Evolutionary conservation across 2,329 filamentous ascomycete species (phyloP).

Genomic region (Septoria linicola): DNA sequence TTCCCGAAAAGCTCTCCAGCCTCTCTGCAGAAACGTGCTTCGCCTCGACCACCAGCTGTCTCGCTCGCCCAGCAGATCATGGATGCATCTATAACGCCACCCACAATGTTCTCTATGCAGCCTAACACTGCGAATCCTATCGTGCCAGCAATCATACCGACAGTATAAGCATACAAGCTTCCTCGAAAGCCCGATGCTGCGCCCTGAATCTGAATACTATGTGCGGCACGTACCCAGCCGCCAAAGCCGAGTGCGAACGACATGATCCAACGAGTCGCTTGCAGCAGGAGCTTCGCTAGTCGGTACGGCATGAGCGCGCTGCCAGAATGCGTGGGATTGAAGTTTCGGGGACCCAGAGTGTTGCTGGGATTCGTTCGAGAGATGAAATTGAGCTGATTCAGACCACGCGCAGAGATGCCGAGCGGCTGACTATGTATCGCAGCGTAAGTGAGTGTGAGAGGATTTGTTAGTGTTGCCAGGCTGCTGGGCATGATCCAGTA

Average conservation of each 20-base stretch:
- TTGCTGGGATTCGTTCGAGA: constrained; percentile 71
- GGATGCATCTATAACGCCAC: constrained; percentile 50
- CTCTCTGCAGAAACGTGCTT: constrained; percentile 82
- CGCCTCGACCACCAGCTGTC: constrained; percentile 60
- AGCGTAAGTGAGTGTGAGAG: constrained; percentile 85
- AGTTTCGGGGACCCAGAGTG: constrained; percentile 48
- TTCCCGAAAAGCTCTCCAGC: constrained; percentile 85
- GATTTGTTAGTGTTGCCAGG: constrained; percentile 82
- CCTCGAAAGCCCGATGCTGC: constrained; percentile 59
- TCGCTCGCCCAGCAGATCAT: constrained; percentile 96
- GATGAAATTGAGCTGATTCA: constrained; percentile 81
- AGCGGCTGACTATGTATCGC: constrained; percentile 90
- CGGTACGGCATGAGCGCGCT: constrained; percentile 65
- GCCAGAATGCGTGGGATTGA: constrained; percentile 30
- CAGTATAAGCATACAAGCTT: constrained; percentile 90
- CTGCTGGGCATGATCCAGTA: constrained; percentile 83
- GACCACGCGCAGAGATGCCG: constrained; percentile 70
- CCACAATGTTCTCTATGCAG: constrained; percentile 42
- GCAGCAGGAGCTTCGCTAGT: constrained; percentile 84
- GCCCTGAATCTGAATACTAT: constrained; percentile 65
- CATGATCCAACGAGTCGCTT: constrained; percentile 89
- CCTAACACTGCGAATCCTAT: constrained; percentile 91
- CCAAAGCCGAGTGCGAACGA: constrained; percentile 86
- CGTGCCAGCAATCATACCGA: constrained; percentile 86
- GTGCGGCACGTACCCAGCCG: constrained; percentile 93